These are phyloP conservation scores for Drechmeria coniospora DNA, from an alignment of 2,329 filamentous ascomycete species.

Conservation along the genomic window DNA sequence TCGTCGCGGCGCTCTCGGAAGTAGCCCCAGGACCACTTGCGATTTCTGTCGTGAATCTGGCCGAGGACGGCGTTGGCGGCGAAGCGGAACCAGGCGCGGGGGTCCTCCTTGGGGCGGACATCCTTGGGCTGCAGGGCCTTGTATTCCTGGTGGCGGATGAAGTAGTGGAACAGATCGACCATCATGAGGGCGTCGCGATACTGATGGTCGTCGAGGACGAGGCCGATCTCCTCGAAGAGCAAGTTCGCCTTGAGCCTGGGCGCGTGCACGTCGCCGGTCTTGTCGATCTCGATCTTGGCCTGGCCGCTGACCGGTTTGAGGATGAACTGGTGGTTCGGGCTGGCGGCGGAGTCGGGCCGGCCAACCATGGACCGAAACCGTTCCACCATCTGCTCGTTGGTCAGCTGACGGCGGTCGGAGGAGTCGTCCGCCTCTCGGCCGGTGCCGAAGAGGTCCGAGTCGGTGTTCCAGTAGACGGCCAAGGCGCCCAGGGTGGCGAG, in stretches of 20 bases:
- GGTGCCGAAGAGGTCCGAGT: conserved; percentile 67
- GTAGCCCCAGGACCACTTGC: conserved; percentile 89
- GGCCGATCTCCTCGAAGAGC: conserved; percentile 91
- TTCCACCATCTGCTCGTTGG: conserved; percentile 62
- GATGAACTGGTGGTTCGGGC: conserved; percentile 70
- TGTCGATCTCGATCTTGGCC: conserved; percentile 88
- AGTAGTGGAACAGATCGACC: conserved; percentile 96
- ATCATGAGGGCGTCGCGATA: conserved; percentile 97
- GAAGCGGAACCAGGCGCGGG: conserved; percentile 82
- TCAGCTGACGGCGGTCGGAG: conserved; percentile 41
- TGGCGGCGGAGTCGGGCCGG: conserved; percentile 44
- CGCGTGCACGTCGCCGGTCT: conserved; percentile 62
- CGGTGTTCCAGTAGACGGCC: conserved; percentile 96
- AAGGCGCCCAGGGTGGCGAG: conserved; percentile 79
- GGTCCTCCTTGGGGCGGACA: conserved; percentile 70
- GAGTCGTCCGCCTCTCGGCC: conserved; percentile 48
- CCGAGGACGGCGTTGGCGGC: conserved; percentile 76
- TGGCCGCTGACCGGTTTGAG: conserved; percentile 90
- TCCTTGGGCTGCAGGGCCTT: conserved; percentile 80
- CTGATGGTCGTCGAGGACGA: conserved; percentile 94
- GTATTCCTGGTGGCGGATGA: conserved; percentile 94
- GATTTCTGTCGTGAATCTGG: conserved; percentile 91
- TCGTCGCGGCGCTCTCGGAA: conserved; percentile 88
- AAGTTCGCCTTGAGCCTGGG: conserved; percentile 84
- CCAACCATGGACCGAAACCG: conserved; percentile 69